Evolutionary conservation across 257 asterid species (phyloP), one percentile per base, ranked within the genome.

Genomic region (Nicotiana sylvestris): DNA sequence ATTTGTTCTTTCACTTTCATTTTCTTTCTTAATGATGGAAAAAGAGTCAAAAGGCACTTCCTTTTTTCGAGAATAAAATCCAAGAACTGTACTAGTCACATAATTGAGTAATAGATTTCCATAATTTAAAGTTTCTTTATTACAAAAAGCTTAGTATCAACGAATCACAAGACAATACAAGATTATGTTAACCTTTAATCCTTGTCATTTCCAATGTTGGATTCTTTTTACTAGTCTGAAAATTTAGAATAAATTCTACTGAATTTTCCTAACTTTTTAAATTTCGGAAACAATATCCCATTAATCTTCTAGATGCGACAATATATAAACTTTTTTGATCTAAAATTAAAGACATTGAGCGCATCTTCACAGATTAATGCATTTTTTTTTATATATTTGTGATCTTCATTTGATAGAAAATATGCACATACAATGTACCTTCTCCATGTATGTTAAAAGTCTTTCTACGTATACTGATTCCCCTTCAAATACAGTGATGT

Each of bases 61-160:
- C 29, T 46, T 72, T 72, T 72, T 27, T 46, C 39, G 16, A 74
- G 62, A 74, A 74, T 74, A 74, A 74, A 74, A 74, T 74, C 79
- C 62, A 74, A 49, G 8, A 46, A 49, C 39, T 74, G 79, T 74
- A 49, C 61, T 74, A 49, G 2, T 49, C 62, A 74, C 39, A 49
- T 6, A 12, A 74, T 46, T 49, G 61, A 74, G 79, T 69, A 9
- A 21, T 70, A 10, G 12, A 70, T 70, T 72, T 27, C 79, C 58
- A 12, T 11, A 53, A 53, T 53, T 15, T 53, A 13, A 53, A 53
- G 18, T 53, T 53, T 15, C 5, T 15, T 53, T 53, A 53, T 11
- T 13, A 53, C 18, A 53, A 53, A 11, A 13, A 15, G 58, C 58
- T 43, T 43, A 9, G 51, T 53, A 53, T 53, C 58, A 53, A 53